These are phyloP conservation scores for Phytophthora multivora DNA, from an alignment of 352 stramenopile genomes.

Conservation along the genomic window DNA sequence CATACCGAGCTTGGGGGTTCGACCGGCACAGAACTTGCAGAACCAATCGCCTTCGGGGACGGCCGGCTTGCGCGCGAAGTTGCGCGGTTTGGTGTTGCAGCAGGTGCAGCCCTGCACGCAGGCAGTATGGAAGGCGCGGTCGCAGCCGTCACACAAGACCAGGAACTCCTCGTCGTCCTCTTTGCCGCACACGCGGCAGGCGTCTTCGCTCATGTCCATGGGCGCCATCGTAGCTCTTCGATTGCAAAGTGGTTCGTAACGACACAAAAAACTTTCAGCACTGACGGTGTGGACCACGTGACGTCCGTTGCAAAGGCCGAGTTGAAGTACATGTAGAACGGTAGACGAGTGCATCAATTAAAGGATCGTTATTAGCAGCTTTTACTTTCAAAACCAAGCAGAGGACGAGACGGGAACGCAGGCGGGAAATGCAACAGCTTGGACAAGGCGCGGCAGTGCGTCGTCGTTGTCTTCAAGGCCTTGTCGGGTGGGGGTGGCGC, in stretches of 20 bases:
- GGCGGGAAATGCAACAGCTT: conserved; percentile 6
- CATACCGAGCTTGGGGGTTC: conserved; percentile 53
- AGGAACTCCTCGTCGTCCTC: conserved; percentile 80
- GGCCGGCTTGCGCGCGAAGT: conserved; percentile 72
- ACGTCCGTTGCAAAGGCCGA: conserved; percentile 7
- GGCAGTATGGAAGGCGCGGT: conserved; percentile 74
- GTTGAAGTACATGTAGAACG: conserved; percentile 19
- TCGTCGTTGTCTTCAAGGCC: conserved; percentile 1
- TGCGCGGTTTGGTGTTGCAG: conserved; percentile 78
- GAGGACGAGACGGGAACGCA: conserved; percentile 5
- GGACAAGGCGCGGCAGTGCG: conserved; percentile 6
- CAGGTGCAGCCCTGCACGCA: conserved; percentile 80
- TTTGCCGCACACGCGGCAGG: conserved; percentile 80
- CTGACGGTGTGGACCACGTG: conserved; percentile 23
- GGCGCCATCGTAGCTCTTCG: conserved; percentile 22
- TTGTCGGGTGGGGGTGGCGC: conserved; percentile 4
- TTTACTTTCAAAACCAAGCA: no score
- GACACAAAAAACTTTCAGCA: conserved; percentile 17
- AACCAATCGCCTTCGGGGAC: conserved; percentile 88
- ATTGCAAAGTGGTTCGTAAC: conserved; percentile 20
- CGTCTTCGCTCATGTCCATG: conserved; percentile 60
- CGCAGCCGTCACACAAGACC: conserved; percentile 83
- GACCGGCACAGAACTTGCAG: conserved; percentile 84
- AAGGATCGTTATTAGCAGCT: no score
- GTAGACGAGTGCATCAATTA: no score